phyloP scores from a whole-genome alignment of 2,329 filamentous ascomycete species.

The Exophiala viscosa region DNA sequence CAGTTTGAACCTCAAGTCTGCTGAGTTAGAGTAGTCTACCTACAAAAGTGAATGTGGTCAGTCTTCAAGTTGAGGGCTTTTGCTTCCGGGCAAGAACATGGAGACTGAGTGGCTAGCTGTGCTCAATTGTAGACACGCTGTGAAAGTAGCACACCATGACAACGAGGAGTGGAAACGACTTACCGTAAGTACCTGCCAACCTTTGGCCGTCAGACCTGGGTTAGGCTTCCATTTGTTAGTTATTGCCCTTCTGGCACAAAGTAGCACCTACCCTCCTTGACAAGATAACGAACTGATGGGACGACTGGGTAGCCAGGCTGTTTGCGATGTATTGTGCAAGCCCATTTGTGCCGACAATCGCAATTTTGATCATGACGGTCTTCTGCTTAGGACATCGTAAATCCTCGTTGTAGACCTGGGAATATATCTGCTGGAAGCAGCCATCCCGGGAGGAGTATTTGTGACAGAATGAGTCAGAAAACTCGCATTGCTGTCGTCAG shows the following conservation, averaged over 20 bases:
- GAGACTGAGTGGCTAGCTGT: background rate
- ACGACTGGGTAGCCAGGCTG: constrained; percentile 58
- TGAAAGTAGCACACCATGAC: background rate
- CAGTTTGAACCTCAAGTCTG: constrained; percentile 62
- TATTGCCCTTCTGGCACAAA: background rate
- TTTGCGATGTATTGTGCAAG: constrained; percentile 57
- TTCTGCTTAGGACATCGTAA: constrained; percentile 3
- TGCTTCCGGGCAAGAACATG: no score
- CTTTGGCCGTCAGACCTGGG: constrained; percentile 36
- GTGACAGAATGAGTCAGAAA: background rate
- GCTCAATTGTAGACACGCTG: background rate
- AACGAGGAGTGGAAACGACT: background rate
- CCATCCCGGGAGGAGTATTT: constrained; percentile 11
- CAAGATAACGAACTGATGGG: constrained; percentile 66
- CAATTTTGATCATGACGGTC: constrained; percentile 54
- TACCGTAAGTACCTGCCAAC: constrained; percentile 59
- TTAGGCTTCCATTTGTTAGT: constrained; percentile 32
- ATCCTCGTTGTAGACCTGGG: constrained; percentile 8
- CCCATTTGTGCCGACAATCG: constrained; percentile 59
- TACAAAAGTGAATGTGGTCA: constrained; percentile 1
- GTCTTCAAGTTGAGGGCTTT: background rate
- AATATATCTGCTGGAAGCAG: constrained; percentile 9
- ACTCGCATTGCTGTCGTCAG: no score
- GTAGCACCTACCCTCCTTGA: constrained; percentile 48
- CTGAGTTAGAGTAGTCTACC: constrained; percentile 62